phyloP scores from a whole-genome alignment of 1,139 yeast genomes.

The Candida sp. region DNA sequence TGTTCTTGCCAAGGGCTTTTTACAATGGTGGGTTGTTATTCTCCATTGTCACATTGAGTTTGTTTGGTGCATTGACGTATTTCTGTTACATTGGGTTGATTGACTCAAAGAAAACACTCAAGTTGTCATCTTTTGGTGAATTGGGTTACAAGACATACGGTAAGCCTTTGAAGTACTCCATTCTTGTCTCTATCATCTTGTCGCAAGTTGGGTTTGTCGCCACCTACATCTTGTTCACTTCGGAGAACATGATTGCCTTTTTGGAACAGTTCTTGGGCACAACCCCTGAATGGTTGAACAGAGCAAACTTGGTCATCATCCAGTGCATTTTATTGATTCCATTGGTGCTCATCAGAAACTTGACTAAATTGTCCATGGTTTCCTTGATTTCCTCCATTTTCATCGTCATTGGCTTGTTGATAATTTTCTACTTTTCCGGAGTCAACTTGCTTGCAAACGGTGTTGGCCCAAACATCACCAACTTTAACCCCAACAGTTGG shows the following conservation, averaged over 20 bases:
- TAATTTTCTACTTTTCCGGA: conserved; percentile 62
- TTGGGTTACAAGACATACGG: conserved; percentile 71
- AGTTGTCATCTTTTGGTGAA: conserved; percentile 76
- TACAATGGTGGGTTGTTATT: conserved; percentile 73
- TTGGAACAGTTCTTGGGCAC: conserved; percentile 20
- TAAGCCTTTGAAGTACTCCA: conserved; percentile 56
- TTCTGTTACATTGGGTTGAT: conserved; percentile 72
- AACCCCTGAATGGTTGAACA: conserved; percentile 19
- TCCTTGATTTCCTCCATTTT: conserved; percentile 71
- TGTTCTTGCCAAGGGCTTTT: conserved; percentile 76
- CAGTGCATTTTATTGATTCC: conserved; percentile 70
- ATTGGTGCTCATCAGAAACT: conserved; percentile 70
- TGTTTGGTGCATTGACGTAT: conserved; percentile 69
- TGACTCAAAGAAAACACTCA: conserved; percentile 56
- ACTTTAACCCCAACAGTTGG: conserved; percentile 66
- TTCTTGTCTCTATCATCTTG: conserved; percentile 63
- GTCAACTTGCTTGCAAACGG: conserved; percentile 51
- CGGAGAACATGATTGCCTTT: conserved; percentile 65
- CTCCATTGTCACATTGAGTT: conserved; percentile 52
- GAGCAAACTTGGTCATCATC: conserved; percentile 46
- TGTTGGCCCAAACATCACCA: conserved; percentile 48
- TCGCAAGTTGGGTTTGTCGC: conserved; percentile 83
- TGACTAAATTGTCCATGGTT: conserved; percentile 69
- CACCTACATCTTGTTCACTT: conserved; percentile 74
- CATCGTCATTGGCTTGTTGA: conserved; percentile 64